A percentile compares a stretch with the other conserved stretches of the same genome.
Evolutionary conservation across 2,329 filamentous ascomycete genomes (phyloP).

Genomic region (Penicillium vulpinum): DNA sequence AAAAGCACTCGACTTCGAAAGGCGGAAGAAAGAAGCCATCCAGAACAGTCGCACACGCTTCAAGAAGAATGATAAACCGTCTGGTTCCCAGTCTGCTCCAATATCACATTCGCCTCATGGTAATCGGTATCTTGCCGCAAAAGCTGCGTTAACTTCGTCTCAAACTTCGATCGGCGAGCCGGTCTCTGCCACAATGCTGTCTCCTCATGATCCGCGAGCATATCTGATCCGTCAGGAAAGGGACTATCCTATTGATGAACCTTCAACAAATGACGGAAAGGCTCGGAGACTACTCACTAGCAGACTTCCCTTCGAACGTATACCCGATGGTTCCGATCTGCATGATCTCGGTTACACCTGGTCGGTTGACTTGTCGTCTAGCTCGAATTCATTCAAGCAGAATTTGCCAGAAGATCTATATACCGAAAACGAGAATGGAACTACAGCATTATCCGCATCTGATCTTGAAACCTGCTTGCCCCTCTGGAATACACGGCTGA

Average conservation of each 20-base stretch:
- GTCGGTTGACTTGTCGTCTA: neutral
- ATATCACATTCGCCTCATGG: conserved; percentile 12
- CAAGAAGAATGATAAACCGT: neutral
- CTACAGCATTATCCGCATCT: conserved; percentile 1
- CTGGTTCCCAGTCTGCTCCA: neutral
- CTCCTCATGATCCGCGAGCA: conserved; percentile 16
- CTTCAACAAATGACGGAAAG: neutral
- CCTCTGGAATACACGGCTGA: conserved; percentile 15
- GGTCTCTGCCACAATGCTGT: conserved; percentile 4
- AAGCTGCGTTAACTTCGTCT: conserved; percentile 15
- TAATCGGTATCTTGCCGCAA: conserved; percentile 22
- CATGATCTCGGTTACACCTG: conserved; percentile 7
- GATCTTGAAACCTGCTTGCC: neutral
- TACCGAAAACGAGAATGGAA: neutral
- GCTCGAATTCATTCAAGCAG: neutral
- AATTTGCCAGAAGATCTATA: conserved; percentile 1
- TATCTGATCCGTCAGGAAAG: conserved; percentile 15
- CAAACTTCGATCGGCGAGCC: neutral
- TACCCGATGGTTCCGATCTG: conserved; percentile 18
- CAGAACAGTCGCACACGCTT: conserved; percentile 3
- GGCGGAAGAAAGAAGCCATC: conserved; percentile 24
- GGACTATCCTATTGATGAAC: neutral
- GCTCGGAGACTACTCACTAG: conserved; percentile 1
- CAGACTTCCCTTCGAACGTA: conserved; percentile 20
- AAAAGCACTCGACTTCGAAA: conserved; percentile 25